Conservation (phyloP, 768 basidiomycete genomes). For the Glaciozyma antarctica region DNA sequence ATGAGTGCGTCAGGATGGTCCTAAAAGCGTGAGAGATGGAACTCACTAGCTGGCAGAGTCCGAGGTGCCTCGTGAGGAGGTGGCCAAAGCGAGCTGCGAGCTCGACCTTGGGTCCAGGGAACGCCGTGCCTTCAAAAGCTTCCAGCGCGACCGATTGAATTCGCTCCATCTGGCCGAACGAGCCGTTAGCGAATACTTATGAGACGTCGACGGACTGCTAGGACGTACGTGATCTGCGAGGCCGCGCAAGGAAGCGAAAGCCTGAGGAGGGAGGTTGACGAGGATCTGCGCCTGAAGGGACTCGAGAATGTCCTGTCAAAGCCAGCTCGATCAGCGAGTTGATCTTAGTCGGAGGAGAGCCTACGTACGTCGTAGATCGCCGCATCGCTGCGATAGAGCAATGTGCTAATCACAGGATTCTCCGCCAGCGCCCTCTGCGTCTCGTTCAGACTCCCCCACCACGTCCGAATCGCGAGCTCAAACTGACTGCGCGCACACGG, state of each 20-base stretch:
- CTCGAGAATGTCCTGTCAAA: conserved; percentile 69
- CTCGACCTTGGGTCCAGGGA: conserved; percentile 85
- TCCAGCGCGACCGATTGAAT: conserved; percentile 71
- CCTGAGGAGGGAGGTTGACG: conserved; percentile 58
- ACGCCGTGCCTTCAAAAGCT: conserved; percentile 65
- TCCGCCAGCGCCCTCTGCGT: conserved; percentile 79
- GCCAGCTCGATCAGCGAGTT: conserved; percentile 25
- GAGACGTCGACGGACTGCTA: too few species aligned
- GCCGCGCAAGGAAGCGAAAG: conserved; percentile 63
- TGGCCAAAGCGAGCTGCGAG: conserved; percentile 83
- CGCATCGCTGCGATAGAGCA: conserved; percentile 84
- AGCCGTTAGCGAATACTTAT: neutral
- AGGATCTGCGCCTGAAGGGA: conserved; percentile 74
- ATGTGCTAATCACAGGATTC: conserved; percentile 72
- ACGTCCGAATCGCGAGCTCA: conserved; percentile 72
- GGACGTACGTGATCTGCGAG: conserved; percentile 55
- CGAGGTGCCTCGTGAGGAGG: conserved; percentile 60
- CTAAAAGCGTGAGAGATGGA: neutral
- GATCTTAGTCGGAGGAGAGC: neutral
- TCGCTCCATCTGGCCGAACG: conserved; percentile 58
- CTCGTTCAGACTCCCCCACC: conserved; percentile 67
- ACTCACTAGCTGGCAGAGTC: conserved; percentile 3
- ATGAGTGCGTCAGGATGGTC: neutral
- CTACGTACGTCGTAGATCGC: conserved; percentile 75
- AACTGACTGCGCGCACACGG: conserved; percentile 66